Evolutionary conservation across 169 alveolate species (phyloP).

Genomic region (Perkinsus olseni): DNA sequence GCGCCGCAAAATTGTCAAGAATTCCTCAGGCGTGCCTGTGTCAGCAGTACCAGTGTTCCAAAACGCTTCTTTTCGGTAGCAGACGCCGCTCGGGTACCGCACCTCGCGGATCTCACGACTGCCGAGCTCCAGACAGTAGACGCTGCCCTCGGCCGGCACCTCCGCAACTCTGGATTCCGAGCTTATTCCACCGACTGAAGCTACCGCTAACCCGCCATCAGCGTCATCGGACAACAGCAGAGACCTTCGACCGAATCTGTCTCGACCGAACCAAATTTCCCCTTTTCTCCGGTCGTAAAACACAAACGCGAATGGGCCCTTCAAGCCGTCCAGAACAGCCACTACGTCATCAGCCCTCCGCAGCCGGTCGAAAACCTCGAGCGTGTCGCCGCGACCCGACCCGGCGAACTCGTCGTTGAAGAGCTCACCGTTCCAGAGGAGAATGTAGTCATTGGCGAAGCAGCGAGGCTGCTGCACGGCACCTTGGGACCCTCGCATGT

Average conservation of each 20-base stretch:
- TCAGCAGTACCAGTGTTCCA: neutral
- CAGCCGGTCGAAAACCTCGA: neutral
- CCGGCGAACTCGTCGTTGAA: neutral
- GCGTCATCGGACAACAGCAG: neutral
- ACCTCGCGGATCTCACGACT: neutral
- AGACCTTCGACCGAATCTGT: neutral
- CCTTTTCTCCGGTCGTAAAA: neutral
- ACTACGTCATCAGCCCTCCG: neutral
- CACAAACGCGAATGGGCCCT: constrained; percentile 12
- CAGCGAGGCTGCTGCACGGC: neutral
- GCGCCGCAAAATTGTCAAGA: neutral
- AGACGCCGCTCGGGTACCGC: neutral
- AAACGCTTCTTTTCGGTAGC: neutral
- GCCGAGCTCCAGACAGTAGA: neutral
- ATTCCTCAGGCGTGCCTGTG: neutral
- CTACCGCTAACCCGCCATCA: neutral
- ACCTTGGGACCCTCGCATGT: neutral
- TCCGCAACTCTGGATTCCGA: neutral
- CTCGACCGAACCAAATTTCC: neutral
- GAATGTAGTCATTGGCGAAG: neutral
- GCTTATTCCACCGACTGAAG: neutral
- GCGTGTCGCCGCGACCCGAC: neutral
- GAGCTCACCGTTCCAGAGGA: neutral
- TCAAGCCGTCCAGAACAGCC: neutral
- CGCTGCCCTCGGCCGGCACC: neutral